Base-by-base conservation (phyloP, 768 basidiomycete genomes). In the Agaricus subrufescens region DNA sequence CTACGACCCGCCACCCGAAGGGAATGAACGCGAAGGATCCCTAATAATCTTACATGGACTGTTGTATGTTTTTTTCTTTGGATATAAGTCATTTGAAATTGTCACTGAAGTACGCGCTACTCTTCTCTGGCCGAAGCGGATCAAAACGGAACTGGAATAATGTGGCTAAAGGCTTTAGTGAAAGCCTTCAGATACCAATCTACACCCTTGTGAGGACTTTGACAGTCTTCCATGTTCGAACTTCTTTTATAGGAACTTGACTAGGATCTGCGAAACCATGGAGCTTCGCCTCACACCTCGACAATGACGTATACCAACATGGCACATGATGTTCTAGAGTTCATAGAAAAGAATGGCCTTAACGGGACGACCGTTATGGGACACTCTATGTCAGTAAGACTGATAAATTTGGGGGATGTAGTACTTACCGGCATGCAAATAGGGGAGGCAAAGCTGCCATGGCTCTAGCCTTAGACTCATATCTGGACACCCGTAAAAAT, bases 381-480 rank as follows among this genome's bases (percentile, higher is more conserved):
- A 0, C 94, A 96, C 66, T 95, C 93, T 2, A 94, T 96, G 94
- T 93, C 60, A 54, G 87, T 73, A 0, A 19, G 42, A 26, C 1
- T 40, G 46, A 15, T n/a, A 10, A 11, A 31, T 29, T 2, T n/a
- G 15, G 26, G 19, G 30, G 31, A 12, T n/a, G 12, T 10, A 4
- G 26, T 11, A n/a, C 27, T 47, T 25, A 25, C 27, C 14, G 29
- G 2, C 9, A 25, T 30, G 11, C 26, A n/a, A 30, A 11, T 11
- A 93, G 90, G 91, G 93, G 93, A 56, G 93, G 91, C 25, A 95
- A 93, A 66, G 86, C 83, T 2, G 88, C 87, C 0, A 89, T 91
- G 87, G 63, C 84, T 1, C 72, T 86, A 23, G 88, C 89, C 0
- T 75, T 85, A 15, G 76, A 68, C 44, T 59, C 60, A n/a, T 61